These are phyloP conservation scores for Aspergillus ibericus DNA, from an alignment of 2,329 filamentous ascomycete genomes.

Conservation along the genomic window DNA sequence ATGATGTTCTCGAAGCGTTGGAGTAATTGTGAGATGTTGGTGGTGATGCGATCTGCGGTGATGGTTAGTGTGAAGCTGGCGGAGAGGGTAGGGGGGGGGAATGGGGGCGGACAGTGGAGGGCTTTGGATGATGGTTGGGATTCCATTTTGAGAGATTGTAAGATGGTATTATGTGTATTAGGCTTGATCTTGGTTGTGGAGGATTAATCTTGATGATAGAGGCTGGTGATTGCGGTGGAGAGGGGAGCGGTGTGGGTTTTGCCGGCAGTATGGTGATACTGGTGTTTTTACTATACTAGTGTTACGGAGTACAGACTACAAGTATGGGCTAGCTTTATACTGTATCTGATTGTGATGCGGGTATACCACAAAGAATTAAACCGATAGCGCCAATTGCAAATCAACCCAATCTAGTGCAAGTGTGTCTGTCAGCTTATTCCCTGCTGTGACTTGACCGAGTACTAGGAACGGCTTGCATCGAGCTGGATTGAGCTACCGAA, in stretches of 20 bases:
- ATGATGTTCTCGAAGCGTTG: slow-evolving; percentile 59
- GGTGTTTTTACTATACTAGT: neutral
- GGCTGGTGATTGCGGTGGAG: slow-evolving; percentile 12
- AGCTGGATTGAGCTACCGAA: too few relatives aligned
- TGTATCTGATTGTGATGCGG: neutral
- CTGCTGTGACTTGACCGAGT: too few relatives aligned
- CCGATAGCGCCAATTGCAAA: too few relatives aligned
- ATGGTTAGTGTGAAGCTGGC: neutral
- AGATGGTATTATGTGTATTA: neutral
- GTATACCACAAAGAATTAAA: neutral
- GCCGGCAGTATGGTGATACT: slow-evolving; percentile 12
- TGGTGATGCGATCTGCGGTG: slow-evolving; percentile 44
- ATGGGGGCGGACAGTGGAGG: slow-evolving; percentile 16
- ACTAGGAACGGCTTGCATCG: too few relatives aligned
- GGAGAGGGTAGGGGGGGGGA: neutral
- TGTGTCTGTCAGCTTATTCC: too few relatives aligned
- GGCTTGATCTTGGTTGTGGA: neutral
- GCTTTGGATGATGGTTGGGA: slow-evolving; percentile 27
- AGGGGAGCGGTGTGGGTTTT: slow-evolving; percentile 15
- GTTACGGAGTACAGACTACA: neutral
- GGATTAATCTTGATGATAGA: neutral
- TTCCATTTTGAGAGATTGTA: slow-evolving; percentile 29
- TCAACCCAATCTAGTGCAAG: too few relatives aligned
- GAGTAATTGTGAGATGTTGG: slow-evolving; percentile 47
- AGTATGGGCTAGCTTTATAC: neutral